Evolutionary conservation across 164 flowering plant species (phyloP), one percentile per base, ranked within the genome.

Genomic region (Santalum album): DNA sequence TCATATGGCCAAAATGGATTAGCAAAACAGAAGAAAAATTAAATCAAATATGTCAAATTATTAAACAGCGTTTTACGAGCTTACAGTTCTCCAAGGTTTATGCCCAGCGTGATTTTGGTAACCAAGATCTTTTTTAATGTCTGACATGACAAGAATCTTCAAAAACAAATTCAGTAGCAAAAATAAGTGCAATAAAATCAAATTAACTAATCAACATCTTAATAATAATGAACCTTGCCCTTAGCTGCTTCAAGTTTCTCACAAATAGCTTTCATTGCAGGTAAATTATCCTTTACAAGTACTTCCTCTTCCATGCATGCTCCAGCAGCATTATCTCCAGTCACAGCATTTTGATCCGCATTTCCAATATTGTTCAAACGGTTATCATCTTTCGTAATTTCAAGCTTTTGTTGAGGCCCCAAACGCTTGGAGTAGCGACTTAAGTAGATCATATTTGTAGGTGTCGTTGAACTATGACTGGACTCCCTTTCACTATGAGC

Each of bases 111-210:
- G 27, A 48, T 65, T 66, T 54, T 58, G 63, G 67, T 90, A 94
- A 57, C 92, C 97, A 63, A 94, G 88, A 56, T 73, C 78, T 49
- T 46, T 65, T 52, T 87, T 90, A 40, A 94, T 75, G 71, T 94
- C 97, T 54, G 86, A 68, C 48, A 86, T 83, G 64, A 86, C 80
- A 63, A 87, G 87, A 59, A 87, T 91, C 98, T 92, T 70, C 51
- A 65, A 62, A 20, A 53, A 53, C 49, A 57, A 23, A 55, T n/a
- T 51, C 25, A 46, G 1, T 23, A 57, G n/a, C 18, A 6, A 65
- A 51, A 23, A 56, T 36, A 12, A 55, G 59, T 57, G 51, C 7
- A 7, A 29, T 20, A 23, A 14, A 52, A 26, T 4, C 26, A 26
- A 26, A 38, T 25, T 36, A n/a, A n/a, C 9, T 29, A 29, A 29